Evolutionary conservation across 2,329 filamentous ascomycete genomes (phyloP), one percentile per base, ranked within the genome.

Genomic region (Cercospora nicotianae): DNA sequence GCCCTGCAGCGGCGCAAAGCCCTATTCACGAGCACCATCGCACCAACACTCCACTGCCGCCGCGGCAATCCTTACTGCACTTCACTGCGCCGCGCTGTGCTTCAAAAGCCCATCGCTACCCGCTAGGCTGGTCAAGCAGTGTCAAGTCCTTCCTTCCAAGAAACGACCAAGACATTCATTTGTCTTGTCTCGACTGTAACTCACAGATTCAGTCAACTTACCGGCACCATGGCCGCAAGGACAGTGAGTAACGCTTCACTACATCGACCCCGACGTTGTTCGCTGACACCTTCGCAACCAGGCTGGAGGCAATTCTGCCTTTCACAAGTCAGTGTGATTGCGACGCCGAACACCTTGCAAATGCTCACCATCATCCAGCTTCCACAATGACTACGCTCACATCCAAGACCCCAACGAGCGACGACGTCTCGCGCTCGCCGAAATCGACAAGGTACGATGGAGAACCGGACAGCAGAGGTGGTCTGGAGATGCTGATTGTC

Each of bases 321-420:
- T 90, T 81, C 89, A 90, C 82, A 92, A 92, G 53, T 57, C 23
- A 57, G 53, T 57, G 23, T 18, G 28, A 28, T n/a, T 8, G 53
- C 53, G 13, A 31, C 53, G 8, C 7, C 18, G 13, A 16, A 5
- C 12, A 7, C 1, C 23, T 23, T 2, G 2, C 12, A 18, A 30
- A n/a, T n/a, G 53, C 53, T 57, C 53, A 57, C n/a, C 23, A 12
- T n/a, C 5, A 6, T 4, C 13, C 23, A 57, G 53, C 82, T 93
- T 90, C 80, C 86, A 93, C 82, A 91, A 91, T 77, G 89, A 91
- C 79, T 91, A 90, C 70, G 84, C 85, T 61, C 86, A 84, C 72
- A 83, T 83, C 73, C 82, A 86, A 69, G 90, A 94, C 77, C 87
- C 90, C 68, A 92, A 93, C 72, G 91, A 94, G 84, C 89, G 91